Base-by-base conservation (phyloP, 2,329 filamentous ascomycete species). In the Diaporthe ampelina region DNA sequence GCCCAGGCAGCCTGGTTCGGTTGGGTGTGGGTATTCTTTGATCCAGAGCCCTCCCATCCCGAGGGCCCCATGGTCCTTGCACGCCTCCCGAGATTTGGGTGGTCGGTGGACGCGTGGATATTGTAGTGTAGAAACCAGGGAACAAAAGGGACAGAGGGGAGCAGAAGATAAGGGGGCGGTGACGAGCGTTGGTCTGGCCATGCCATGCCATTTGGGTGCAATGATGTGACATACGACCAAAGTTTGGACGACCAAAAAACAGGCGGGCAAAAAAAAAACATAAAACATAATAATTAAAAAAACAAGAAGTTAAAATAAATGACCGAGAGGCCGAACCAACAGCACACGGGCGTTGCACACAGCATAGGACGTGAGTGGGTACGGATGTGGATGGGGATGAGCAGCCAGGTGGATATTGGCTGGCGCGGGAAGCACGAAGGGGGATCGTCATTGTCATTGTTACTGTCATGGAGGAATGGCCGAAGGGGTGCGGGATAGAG, bases 341-440 rank as follows among this genome's bases (percentile, higher is more conserved):
- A 57, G 56, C 69, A 72, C 13, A 52, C 45, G 45, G 63, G 63
- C 45, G 45, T 52, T 52, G 63, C 43, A 26, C 45, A 67, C 45
- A 32, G 63, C 45, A 52, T 1, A 19, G 29, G 63, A 5, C 26
- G 8, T 10, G 13, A 67, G 63, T 67, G 63, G 59, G 26, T 65
- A 48, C 13, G 59, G 21, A 24, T 50, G 40, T 48, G 40, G 59
- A 65, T 48, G 40, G 59, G 59, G 59, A 61, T 61, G 26, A 29
- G 21, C 40, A 65, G 37, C 2, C 40, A 17, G 15, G 61, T 65
- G 61, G 61, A 65, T 65, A 50, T 35, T 50, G 61, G 69, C 43
- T 63, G 57, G 69, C 58, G 57, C 69, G 50, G 69, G 58, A 63
- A 72, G 69, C 56, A 61, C 59, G n/a, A 72, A 72, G 69, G 69